These are phyloP conservation scores for Austroboletus festivus DNA, from an alignment of 768 basidiomycete genomes.

Conservation along the genomic window DNA sequence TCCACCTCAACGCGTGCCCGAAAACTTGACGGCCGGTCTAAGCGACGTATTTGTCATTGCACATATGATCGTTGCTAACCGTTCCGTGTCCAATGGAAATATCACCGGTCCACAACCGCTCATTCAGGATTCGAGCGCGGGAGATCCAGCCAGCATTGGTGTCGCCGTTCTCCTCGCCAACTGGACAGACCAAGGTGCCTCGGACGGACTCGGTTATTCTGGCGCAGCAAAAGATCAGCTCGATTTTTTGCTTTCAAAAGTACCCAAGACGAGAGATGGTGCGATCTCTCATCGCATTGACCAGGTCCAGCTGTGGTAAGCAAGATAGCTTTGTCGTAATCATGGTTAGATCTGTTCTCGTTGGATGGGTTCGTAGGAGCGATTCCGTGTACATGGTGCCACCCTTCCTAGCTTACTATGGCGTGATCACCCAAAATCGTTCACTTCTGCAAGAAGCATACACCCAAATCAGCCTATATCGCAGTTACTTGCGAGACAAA, in stretches of 20 bases:
- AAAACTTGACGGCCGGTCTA: constrained; percentile 33
- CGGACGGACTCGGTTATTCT: constrained; percentile 52
- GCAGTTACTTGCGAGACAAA: constrained; percentile 56
- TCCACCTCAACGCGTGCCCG: constrained; percentile 25
- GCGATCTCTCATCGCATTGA: constrained; percentile 76
- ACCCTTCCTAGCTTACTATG: constrained; percentile 85
- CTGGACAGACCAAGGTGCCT: constrained; percentile 39
- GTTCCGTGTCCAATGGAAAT: constrained; percentile 41
- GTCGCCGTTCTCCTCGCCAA: constrained; percentile 64
- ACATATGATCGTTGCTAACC: constrained; percentile 44
- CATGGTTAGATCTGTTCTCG: neutral
- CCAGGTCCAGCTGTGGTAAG: constrained; percentile 70
- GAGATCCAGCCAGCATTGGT: constrained; percentile 79
- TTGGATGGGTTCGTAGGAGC: constrained; percentile 43
- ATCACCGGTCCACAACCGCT: constrained; percentile 56
- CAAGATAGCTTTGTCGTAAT: neutral
- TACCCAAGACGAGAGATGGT: constrained; percentile 66
- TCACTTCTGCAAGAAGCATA: constrained; percentile 63
- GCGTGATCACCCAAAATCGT: constrained; percentile 53
- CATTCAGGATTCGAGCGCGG: constrained; percentile 56
- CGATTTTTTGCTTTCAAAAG: constrained; percentile 52
- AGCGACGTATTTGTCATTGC: constrained; percentile 58
- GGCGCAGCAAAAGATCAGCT: constrained; percentile 66
- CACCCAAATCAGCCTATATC: constrained; percentile 70
- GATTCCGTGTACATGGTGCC: constrained; percentile 86